Base-by-base conservation (phyloP, 1,284 basidiomycete genomes). In the Cryptococcus depauperatus region DNA sequence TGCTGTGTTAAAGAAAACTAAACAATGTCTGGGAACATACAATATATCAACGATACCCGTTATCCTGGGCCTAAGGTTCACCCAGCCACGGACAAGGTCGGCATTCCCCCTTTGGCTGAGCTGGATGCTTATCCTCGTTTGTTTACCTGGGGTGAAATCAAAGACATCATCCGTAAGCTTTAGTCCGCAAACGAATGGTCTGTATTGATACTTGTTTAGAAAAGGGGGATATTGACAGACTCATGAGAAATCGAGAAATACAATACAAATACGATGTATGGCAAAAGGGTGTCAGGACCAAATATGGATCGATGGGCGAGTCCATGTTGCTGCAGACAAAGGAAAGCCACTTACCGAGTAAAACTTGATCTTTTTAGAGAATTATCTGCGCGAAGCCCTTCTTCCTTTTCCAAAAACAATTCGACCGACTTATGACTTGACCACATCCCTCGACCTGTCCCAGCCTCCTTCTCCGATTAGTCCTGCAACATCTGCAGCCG, bases 131-230 rank as follows among this genome's bases (percentile, higher is more conserved):
- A 61, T 34, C 65, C 65, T 6, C 44, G 62, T 11, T 52, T 68
- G 56, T 69, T 64, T 48, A 67, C 64, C 8, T 71, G 65, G 65
- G 69, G 66, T n/a, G 58, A 67, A 43, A 44, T 69, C 33, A 68
- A 68, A 48, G 59, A 58, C 27, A 61, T 66, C 26, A 52, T 70
- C 32, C 34, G 61, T 64, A 48, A 57, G 56, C 51, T 16, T 2
- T 40, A 16, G 19, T n/a, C n/a, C n/a, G n/a, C n/a, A n/a, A n/a
- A n/a, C n/a, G n/a, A n/a, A n/a, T n/a, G n/a, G n/a, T n/a, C n/a
- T n/a, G n/a, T n/a, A n/a, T n/a, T n/a, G n/a, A n/a, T n/a, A n/a
- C n/a, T 9, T 5, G 16, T 4, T n/a, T 48, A 60, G 59, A 56
- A 19, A 43, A 34, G 1, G 52, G 58, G 19, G 47, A 56, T 8